Percentiles rank a stretch among this genome's conserved stretches.
Evolutionary conservation across 1,139 yeast species (phyloP).

Genomic region (Kurtzmaniella quercitrusa): DNA sequence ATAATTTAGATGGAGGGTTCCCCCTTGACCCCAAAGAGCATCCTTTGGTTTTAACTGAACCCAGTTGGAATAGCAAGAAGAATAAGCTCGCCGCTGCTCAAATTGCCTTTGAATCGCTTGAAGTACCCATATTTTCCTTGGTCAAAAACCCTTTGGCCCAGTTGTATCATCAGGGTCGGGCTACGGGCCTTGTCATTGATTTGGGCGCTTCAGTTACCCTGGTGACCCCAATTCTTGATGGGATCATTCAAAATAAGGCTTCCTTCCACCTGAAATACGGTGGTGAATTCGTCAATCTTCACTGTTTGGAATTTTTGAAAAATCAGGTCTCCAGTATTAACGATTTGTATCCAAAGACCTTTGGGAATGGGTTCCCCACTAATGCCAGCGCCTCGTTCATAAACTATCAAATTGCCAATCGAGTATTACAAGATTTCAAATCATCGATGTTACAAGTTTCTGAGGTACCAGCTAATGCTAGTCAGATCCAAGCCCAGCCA

Average conservation of each 20-base stretch:
- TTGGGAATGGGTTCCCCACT: conserved; percentile 4
- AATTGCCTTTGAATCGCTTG: conserved; percentile 58
- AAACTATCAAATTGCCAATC: conserved; percentile 39
- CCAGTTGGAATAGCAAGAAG: conserved; percentile 55
- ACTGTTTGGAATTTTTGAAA: conserved; percentile 39
- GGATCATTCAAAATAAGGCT: conserved; percentile 59
- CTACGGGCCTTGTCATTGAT: conserved; percentile 66
- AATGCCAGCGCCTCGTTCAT: conserved; percentile 40
- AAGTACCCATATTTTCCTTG: conserved; percentile 64
- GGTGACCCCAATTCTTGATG: conserved; percentile 71
- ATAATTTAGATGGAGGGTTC: conserved; percentile 39
- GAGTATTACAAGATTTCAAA: conserved; percentile 47
- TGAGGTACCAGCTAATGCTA: conserved; percentile 17
- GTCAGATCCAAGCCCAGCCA: conserved; percentile 9
- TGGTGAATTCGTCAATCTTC: conserved; percentile 65
- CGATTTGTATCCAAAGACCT: conserved; percentile 25
- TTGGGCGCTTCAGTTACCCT: conserved; percentile 58
- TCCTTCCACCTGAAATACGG: conserved; percentile 59
- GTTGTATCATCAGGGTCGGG: conserved; percentile 63
- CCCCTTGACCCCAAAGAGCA: conserved; percentile 46
- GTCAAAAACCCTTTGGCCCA: conserved; percentile 70
- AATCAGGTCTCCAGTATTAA: conserved; percentile 17
- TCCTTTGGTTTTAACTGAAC: conserved; percentile 66
- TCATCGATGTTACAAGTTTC: conserved; percentile 34
- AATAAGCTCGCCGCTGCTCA: conserved; percentile 51